Conservation (phyloP, 805 yeast species). For the Candida nitratophila region DNA sequence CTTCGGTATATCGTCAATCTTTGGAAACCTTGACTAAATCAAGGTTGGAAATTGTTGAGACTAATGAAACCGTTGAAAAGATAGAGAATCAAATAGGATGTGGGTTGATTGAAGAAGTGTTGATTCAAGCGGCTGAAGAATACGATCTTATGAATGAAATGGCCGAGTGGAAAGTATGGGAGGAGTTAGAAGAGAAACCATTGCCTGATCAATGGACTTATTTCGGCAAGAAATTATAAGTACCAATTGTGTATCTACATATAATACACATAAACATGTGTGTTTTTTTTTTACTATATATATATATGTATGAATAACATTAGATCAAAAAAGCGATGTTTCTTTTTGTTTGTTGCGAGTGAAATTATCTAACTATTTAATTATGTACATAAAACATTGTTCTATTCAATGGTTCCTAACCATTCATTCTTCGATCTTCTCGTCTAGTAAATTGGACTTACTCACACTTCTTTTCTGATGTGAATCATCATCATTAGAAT, state of each 20-base stretch:
- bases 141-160: constrained; percentile 58
- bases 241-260: no score
- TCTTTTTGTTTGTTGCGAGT: no score
- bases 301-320: no score
- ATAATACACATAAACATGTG: not conserved
- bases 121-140: constrained; percentile 81
- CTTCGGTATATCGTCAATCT: constrained; percentile 70
- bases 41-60: constrained; percentile 60
- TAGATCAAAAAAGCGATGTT: no score
- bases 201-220: constrained; percentile 79
- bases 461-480: not conserved
- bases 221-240: constrained; percentile 52
- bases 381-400: not conserved
- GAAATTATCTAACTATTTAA: no score
- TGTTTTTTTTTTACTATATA: not conserved
- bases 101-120: constrained; percentile 77
- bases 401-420: no score
- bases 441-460: not conserved
- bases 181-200: constrained; percentile 72
- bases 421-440: not conserved
- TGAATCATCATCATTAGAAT: not conserved
- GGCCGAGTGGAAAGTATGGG: constrained; percentile 71
- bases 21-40: constrained; percentile 65
- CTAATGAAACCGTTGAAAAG: constrained; percentile 50
- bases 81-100: constrained; percentile 73